Base-by-base conservation (phyloP, 139 green algal species). In the Coelastrella sp. region DNA sequence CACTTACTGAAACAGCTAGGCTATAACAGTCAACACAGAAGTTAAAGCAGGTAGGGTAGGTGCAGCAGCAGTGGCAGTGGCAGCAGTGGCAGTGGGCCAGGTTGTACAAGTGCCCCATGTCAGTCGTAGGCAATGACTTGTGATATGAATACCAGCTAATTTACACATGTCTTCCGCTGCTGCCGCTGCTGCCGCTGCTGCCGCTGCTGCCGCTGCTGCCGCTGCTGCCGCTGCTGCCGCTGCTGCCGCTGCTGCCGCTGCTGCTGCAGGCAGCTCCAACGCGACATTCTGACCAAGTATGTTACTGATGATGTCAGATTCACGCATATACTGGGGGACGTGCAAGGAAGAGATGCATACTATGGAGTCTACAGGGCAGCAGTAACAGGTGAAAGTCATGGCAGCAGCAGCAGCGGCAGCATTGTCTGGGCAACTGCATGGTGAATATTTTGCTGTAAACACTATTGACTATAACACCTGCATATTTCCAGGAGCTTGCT, bases 271-370 rank as follows among this genome's bases (percentile, higher is more conserved):
- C 24, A 65, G 68, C 70, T 89, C 25, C 84, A 89, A 68, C 35
- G 84, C 4, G 66, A 63, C 7, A 56, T 90, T 60, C 70, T 61
- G 4, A 27, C 73, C 12, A 27, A 59, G 24, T 90, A 75, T 76
- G n/a, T 90, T 6, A 84, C 85, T 19, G 85, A 90, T 74, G 85
- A 90, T 59, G 85, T 90, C 57, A 75, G 76, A 58, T 68, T 90
- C 56, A 75, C n/a, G 19, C 85, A 90, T 73, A 19, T 90, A 8
- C 24, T 83, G 72, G 85, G 85, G 1, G 85, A 90, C 49, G 73
- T 82, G n/a, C 58, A 74, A 20, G 85, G 85, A 11, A 75, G 56
- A 49, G 83, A 88, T 5, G 65, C 83, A n/a, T 59, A 80, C 27
- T 88, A 88, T 20, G 83, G 83, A 22, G 83, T 88, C 7, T 88